Percentiles rank a stretch among this genome's conserved stretches.
phyloP scores from a whole-genome alignment of 768 basidiomycete genomes.

The Boletus pseudo-olivaceus region DNA sequence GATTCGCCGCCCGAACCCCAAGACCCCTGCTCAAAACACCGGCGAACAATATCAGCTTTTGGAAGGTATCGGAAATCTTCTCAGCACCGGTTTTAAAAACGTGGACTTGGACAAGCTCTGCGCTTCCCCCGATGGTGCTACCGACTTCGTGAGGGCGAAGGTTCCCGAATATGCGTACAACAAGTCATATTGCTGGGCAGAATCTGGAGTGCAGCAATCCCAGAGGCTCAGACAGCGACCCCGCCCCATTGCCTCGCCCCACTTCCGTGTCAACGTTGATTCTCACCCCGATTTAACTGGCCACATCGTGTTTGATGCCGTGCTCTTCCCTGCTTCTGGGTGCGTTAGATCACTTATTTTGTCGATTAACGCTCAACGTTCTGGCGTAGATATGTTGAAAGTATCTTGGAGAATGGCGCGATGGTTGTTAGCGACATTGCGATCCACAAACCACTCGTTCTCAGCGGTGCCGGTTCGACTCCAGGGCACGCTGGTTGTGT shows the following conservation, averaged over 20 bases:
- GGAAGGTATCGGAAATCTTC: conserved; percentile 32
- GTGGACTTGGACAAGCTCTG: conserved; percentile 29
- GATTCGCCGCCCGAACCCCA: conserved; percentile 32
- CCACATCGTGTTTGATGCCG: conserved; percentile 43
- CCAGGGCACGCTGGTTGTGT: conserved; percentile 27
- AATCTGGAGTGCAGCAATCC: conserved; percentile 24
- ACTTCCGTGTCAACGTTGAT: conserved; percentile 35
- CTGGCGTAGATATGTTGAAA: conserved; percentile 22
- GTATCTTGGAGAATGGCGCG: conserved; percentile 33
- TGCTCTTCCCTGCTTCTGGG: conserved; percentile 47
- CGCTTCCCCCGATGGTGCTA: conserved; percentile 17
- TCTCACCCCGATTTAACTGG: conserved; percentile 38
- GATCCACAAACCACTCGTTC: conserved; percentile 31
- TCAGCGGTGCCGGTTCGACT: conserved; percentile 11
- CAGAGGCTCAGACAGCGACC: conserved; percentile 24
- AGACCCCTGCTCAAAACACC: conserved; percentile 29
- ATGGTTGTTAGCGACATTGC: conserved; percentile 26
- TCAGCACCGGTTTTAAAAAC: conserved; percentile 28
- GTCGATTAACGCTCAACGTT: not conserved
- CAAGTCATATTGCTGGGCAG: conserved; percentile 25
- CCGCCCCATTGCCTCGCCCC: conserved; percentile 35
- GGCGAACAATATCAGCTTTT: conserved; percentile 33
- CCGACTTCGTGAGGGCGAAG: conserved; percentile 22
- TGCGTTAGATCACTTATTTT: conserved; percentile 24
- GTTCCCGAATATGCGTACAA: conserved; percentile 32